phyloP scores from a whole-genome alignment of 2,329 filamentous ascomycete genomes.

The Clarireedia paspali region DNA sequence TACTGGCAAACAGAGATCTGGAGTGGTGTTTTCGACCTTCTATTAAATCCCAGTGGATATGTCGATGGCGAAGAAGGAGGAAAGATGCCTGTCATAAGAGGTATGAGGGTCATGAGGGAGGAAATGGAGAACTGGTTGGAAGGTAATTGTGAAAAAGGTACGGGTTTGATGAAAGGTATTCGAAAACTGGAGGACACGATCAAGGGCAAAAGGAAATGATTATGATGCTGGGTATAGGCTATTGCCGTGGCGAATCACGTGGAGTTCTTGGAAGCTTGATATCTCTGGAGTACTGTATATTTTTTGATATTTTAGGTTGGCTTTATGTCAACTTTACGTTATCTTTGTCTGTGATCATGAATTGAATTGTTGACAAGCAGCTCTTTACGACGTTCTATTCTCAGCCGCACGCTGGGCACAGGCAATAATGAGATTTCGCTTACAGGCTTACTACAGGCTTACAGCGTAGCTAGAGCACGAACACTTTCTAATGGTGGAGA shows the following conservation, averaged over 20 bases:
- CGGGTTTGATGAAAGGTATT: slow-evolving; percentile 63
- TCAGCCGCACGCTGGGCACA: background rate
- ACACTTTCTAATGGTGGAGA: background rate
- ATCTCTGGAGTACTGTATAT: background rate
- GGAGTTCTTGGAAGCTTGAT: background rate
- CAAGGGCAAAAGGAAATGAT: slow-evolving; percentile 19
- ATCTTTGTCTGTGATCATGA: background rate
- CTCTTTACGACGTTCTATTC: background rate
- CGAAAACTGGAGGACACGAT: slow-evolving; percentile 46
- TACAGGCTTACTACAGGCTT: background rate
- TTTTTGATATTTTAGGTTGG: too few relatives aligned
- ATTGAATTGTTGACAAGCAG: too few relatives aligned
- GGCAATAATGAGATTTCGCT: background rate
- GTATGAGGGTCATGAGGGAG: slow-evolving; percentile 62
- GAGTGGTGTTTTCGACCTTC: slow-evolving; percentile 71
- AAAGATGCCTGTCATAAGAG: slow-evolving; percentile 65
- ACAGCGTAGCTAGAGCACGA: background rate
- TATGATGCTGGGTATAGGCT: background rate
- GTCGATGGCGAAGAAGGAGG: slow-evolving; percentile 55
- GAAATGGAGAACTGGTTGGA: slow-evolving; percentile 81
- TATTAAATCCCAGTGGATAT: slow-evolving; percentile 73
- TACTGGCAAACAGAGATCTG: slow-evolving; percentile 97
- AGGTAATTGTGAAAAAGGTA: slow-evolving; percentile 72
- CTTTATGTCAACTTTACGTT: background rate
- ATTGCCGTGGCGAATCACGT: background rate